Conservation (phyloP, 306 rosid species). For the Acacia confusa region DNA sequence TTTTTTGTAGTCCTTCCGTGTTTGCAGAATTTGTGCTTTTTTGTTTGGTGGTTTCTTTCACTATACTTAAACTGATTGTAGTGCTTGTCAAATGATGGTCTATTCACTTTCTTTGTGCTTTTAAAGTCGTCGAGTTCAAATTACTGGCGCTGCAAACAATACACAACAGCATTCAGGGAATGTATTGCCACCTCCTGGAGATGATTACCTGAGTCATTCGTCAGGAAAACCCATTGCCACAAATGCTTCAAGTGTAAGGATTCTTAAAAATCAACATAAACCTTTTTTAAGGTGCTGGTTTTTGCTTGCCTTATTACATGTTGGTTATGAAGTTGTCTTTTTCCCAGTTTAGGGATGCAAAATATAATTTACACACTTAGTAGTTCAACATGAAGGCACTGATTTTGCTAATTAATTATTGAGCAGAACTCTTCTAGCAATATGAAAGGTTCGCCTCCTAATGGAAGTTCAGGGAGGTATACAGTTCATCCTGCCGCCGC, state of each 20-base stretch:
- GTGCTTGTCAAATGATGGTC: too few relatives aligned
- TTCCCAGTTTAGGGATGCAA: slow-evolving; percentile 3
- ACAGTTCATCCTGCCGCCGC: slow-evolving; percentile 61
- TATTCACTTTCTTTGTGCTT: slow-evolving; percentile 1
- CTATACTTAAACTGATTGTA: too few relatives aligned
- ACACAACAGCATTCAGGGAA: slow-evolving; percentile 74
- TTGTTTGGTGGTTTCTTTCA: too few relatives aligned
- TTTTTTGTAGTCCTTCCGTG: too few relatives aligned
- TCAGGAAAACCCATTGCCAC: slow-evolving; percentile 57
- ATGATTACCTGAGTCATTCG: slow-evolving; percentile 54
- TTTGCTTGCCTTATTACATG: not conserved
- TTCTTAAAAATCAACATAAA: too few relatives aligned
- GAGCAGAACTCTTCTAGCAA: slow-evolving; percentile 53
- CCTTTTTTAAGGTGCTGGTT: not conserved
- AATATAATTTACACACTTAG: slow-evolving; percentile 5
- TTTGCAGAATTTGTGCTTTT: too few relatives aligned
- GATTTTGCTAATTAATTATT: slow-evolving; percentile 25
- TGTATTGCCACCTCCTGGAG: slow-evolving; percentile 79
- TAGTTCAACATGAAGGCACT: slow-evolving; percentile 7
- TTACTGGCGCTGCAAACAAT: slow-evolving; percentile 68
- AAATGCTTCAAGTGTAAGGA: slow-evolving; percentile 67
- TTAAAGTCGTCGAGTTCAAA: slow-evolving; percentile 82
- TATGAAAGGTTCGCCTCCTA: slow-evolving; percentile 67
- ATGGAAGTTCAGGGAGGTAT: slow-evolving; percentile 61
- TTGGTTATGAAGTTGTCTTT: not conserved